Percentiles rank a stretch among this genome's conserved stretches.
These are phyloP conservation scores for Citrus unshiu DNA, from an alignment of 345 rosid genomes.

Conservation along the genomic window DNA sequence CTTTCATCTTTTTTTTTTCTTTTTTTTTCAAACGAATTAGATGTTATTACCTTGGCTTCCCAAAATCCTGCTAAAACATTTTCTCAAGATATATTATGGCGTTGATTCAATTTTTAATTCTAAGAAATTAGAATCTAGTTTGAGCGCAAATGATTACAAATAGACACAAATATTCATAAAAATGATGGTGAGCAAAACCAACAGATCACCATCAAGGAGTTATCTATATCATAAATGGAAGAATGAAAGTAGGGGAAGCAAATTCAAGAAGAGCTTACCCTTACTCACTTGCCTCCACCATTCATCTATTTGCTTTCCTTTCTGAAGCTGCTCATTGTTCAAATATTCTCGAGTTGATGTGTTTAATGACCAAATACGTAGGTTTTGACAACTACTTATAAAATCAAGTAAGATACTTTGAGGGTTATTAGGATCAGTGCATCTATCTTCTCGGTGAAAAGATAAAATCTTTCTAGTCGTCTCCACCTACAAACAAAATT, in stretches of 20 bases:
- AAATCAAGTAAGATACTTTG: constrained; percentile 96
- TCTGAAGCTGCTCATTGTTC: constrained; percentile 85
- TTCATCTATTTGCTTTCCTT: constrained; percentile 98
- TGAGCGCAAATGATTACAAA: neutral
- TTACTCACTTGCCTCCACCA: constrained; percentile 95
- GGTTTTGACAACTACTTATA: constrained; percentile 93
- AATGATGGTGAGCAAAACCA: neutral
- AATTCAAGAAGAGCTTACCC: constrained; percentile 42
- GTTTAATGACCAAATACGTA: constrained; percentile 93
- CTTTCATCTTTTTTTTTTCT: too few relatives aligned
- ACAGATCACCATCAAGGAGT: constrained; percentile 2
- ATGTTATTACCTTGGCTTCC: neutral
- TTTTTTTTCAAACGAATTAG: too few relatives aligned
- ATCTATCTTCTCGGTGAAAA: constrained; percentile 91
- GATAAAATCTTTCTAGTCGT: constrained; percentile 84
- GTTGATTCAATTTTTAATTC: neutral
- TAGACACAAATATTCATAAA: neutral
- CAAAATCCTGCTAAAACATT: neutral
- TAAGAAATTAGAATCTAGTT: neutral
- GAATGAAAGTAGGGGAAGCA: neutral
- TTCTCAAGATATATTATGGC: neutral
- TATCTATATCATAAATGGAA: neutral
- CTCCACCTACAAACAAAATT: constrained; percentile 67
- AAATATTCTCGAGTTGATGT: constrained; percentile 77
- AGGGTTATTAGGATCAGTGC: constrained; percentile 83